Percentiles rank a stretch among this genome's conserved stretches.
Evolutionary conservation across 805 yeast species (phyloP).

Genomic region (Saccharomycopsis babjevae): DNA sequence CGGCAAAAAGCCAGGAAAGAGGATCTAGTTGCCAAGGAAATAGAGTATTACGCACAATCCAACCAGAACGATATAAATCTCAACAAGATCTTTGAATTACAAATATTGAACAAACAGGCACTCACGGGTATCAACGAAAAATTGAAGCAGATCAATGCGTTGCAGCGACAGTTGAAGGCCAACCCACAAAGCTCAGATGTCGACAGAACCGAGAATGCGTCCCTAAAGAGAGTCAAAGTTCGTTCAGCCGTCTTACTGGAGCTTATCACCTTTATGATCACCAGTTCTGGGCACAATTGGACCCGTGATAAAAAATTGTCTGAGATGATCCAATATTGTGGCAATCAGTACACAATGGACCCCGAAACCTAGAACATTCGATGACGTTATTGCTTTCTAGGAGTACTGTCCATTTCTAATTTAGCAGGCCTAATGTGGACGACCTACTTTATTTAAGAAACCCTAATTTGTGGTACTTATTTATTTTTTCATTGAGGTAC

Average conservation of each 20-base stretch:
- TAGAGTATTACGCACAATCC: background rate
- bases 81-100: background rate
- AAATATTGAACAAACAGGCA: background rate
- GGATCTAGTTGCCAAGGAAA: background rate
- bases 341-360: background rate
- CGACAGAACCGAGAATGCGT: background rate
- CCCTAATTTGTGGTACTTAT: no score
- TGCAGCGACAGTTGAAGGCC: background rate
- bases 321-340: slow-evolving; percentile 8
- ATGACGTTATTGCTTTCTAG: background rate
- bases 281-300: slow-evolving; percentile 9
- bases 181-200: background rate
- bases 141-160: background rate
- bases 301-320: background rate
- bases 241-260: slow-evolving; percentile 10
- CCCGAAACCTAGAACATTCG: background rate
- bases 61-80: background rate
- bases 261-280: slow-evolving; percentile 8
- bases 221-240: slow-evolving; percentile 1
- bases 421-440: no score
- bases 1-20: background rate
- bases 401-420: background rate
- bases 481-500: no score
- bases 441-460: no score
- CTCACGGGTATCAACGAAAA: background rate